These are phyloP conservation scores for Podospora pseudoanserina DNA, from an alignment of 495 filamentous ascomycete species.

Conservation along the genomic window DNA sequence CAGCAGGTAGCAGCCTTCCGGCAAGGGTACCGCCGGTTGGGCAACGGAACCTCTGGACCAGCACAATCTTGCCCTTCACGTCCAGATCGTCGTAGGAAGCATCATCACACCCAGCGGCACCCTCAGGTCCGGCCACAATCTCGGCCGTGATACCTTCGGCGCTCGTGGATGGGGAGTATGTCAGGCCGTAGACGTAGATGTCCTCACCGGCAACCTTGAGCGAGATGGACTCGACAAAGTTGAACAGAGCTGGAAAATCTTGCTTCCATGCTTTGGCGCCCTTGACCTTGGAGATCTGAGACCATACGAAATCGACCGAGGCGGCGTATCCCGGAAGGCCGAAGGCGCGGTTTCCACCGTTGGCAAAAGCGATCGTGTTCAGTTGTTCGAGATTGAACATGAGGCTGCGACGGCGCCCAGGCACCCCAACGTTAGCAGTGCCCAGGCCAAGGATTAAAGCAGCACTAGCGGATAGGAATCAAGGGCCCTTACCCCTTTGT, in stretches of 20 bases:
- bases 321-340: conserved; percentile 45
- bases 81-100: conserved; percentile 35
- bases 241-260: conserved; percentile 42
- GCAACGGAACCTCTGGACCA: conserved; percentile 40
- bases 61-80: conserved; percentile 44
- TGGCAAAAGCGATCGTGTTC: conserved; percentile 38
- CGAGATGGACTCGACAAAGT: conserved; percentile 34
- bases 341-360: conserved; percentile 49
- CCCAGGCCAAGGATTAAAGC: not conserved
- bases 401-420: conserved; percentile 1
- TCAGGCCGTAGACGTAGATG: conserved; percentile 39
- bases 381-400: conserved; percentile 26
- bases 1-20: conserved; percentile 37
- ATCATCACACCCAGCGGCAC: conserved; percentile 35
- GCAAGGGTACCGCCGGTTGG: conserved; percentile 41
- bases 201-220: conserved; percentile 34
- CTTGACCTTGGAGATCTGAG: conserved; percentile 25
- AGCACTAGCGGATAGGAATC: not conserved
- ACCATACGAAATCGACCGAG: conserved; percentile 43
- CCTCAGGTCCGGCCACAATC: conserved; percentile 38
- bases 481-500: conserved; percentile 4
- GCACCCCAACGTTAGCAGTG: not conserved
- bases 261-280: conserved; percentile 37
- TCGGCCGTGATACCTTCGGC: conserved; percentile 39
- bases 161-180: conserved; percentile 41